These are phyloP conservation scores for Sphaerosporella brunnea DNA, from an alignment of 495 filamentous ascomycete species.

Conservation along the genomic window DNA sequence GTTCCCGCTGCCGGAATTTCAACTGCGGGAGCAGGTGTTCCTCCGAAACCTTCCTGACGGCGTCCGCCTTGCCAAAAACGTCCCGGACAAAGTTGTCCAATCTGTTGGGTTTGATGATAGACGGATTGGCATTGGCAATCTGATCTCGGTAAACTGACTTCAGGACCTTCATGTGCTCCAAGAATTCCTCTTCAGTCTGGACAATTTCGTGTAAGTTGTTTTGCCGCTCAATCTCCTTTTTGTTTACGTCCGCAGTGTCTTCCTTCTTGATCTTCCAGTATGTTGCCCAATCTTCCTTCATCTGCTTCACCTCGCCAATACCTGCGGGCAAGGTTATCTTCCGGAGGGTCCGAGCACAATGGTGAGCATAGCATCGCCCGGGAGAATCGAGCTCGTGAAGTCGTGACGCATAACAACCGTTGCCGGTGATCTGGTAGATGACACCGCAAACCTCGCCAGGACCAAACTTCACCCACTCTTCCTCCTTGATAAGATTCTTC, in stretches of 20 bases:
- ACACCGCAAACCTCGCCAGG: slow-evolving; percentile 62
- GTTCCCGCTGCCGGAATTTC: slow-evolving; percentile 92
- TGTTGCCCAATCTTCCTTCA: slow-evolving; percentile 67
- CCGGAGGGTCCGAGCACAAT: slow-evolving; percentile 84
- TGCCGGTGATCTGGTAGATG: slow-evolving; percentile 80
- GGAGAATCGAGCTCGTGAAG: slow-evolving; percentile 56
- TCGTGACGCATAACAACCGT: slow-evolving; percentile 73
- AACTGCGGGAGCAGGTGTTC: slow-evolving; percentile 87
- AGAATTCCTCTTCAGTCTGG: slow-evolving; percentile 76
- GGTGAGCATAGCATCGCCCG: slow-evolving; percentile 79
- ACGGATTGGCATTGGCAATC: slow-evolving; percentile 46
- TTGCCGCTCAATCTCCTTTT: slow-evolving; percentile 83
- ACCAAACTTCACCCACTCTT: slow-evolving; percentile 95
- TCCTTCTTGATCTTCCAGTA: slow-evolving; percentile 80
- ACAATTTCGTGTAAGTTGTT: slow-evolving; percentile 94
- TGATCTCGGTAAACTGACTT: slow-evolving; percentile 73
- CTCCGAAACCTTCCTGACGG: slow-evolving; percentile 79
- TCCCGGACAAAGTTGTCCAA: slow-evolving; percentile 58
- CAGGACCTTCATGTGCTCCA: slow-evolving; percentile 71
- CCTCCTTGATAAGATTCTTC: slow-evolving; percentile 65
- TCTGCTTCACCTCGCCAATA: slow-evolving; percentile 40
- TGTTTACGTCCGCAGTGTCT: slow-evolving; percentile 43
- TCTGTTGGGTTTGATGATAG: slow-evolving; percentile 60
- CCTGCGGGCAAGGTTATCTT: slow-evolving; percentile 55
- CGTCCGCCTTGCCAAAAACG: slow-evolving; percentile 82